phyloP scores from a whole-genome alignment of 805 yeast genomes.

The Yamadazyma olivae region DNA sequence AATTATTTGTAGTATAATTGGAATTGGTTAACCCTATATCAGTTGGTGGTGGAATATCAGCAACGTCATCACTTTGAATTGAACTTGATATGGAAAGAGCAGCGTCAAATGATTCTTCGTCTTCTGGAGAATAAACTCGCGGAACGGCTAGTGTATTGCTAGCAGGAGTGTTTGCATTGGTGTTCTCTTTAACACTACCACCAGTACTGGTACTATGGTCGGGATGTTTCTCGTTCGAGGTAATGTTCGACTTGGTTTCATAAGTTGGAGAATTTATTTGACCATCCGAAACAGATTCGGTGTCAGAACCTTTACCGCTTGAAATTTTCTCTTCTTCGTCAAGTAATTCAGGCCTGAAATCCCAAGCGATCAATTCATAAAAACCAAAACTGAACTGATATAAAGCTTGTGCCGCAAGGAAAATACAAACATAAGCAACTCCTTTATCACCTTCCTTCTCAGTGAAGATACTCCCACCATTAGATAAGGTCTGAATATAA shows the following conservation, averaged over 20 bases:
- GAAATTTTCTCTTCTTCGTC: slow-evolving; percentile 13
- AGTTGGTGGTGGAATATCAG: slow-evolving; percentile 9
- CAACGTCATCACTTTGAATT: slow-evolving; percentile 1
- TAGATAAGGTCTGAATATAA: slow-evolving; percentile 68
- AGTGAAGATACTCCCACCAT: slow-evolving; percentile 54
- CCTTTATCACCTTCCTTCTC: slow-evolving; percentile 66
- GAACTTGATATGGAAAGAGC: slow-evolving; percentile 13
- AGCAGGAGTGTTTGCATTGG: not conserved
- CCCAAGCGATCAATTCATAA: slow-evolving; percentile 65
- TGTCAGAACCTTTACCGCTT: not conserved
- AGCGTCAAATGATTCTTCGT: slow-evolving; percentile 3
- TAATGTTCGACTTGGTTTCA: not conserved
- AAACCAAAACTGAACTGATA: slow-evolving; percentile 75
- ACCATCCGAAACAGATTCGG: not conserved
- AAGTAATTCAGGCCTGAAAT: slow-evolving; percentile 47
- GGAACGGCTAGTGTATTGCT: not conserved
- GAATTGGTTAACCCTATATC: slow-evolving; percentile 2
- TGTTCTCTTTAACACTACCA: not conserved
- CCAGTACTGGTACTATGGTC: not conserved
- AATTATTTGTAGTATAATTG: not conserved
- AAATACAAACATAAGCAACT: slow-evolving; percentile 79
- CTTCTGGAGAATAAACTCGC: not conserved
- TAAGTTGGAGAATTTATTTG: not conserved
- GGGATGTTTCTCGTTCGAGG: not conserved
- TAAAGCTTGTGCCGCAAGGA: slow-evolving; percentile 64